Evolutionary conservation across 768 basidiomycete genomes (phyloP).

Genomic region (Botryobasidium botryosum): DNA sequence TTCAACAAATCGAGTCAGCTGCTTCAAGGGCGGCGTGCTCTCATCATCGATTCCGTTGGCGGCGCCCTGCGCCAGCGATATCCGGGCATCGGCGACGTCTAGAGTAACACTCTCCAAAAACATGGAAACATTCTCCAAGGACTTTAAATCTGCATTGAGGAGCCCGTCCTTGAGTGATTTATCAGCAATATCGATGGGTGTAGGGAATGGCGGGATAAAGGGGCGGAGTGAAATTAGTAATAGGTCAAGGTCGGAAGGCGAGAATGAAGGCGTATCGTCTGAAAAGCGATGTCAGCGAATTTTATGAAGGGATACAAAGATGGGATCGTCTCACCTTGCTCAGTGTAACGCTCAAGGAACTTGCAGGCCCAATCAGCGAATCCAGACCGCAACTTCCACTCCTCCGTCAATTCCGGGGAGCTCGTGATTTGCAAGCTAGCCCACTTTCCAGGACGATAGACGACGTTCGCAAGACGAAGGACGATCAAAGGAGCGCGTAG

Average conservation of each 20-base stretch:
- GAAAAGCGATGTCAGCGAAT: conserved; percentile 10
- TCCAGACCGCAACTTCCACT: conserved; percentile 47
- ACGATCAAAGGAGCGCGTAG: conserved; percentile 53
- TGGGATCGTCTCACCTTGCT: conserved; percentile 36
- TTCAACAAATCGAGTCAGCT: conserved; percentile 61
- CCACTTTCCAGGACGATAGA: conserved; percentile 68
- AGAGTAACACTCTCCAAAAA: conserved; percentile 61
- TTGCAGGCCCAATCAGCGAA: conserved; percentile 68
- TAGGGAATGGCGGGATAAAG: conserved; percentile 22
- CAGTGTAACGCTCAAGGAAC: conserved; percentile 33
- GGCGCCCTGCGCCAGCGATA: conserved; percentile 40
- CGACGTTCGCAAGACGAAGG: conserved; percentile 42
- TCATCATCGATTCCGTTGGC: not conserved
- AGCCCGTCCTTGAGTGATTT: conserved; percentile 10
- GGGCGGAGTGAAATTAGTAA: conserved; percentile 35
- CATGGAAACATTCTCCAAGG: conserved; percentile 56
- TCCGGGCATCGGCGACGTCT: conserved; percentile 60
- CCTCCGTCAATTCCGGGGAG: conserved; percentile 23
- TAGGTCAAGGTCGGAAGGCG: conserved; percentile 45
- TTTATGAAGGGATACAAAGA: conserved; percentile 4
- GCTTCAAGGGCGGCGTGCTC: conserved; percentile 29
- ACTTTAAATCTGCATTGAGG: conserved; percentile 39
- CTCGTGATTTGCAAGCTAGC: too few relatives aligned
- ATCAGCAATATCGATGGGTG: conserved; percentile 5
- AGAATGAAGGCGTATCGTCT: too few relatives aligned